phyloP scores from a whole-genome alignment of 2,329 filamentous ascomycete species.

The Trichophaea hybrida region DNA sequence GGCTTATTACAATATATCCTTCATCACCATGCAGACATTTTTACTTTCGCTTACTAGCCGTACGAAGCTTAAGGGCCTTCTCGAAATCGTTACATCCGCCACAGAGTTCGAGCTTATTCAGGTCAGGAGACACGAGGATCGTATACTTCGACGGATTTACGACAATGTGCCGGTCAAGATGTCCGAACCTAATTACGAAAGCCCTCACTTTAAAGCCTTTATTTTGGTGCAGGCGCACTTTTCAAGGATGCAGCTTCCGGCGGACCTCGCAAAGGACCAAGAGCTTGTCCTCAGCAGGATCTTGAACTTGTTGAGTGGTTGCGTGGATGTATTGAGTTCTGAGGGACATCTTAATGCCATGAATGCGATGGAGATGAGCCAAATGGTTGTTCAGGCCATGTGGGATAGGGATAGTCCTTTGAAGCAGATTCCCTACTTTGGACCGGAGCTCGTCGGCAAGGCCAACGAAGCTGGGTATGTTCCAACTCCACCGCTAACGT shows the following conservation, averaged over 20 bases:
- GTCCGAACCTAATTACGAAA: constrained; percentile 69
- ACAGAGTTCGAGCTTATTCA: constrained; percentile 94
- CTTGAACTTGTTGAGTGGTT: constrained; percentile 74
- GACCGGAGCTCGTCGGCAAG: constrained; percentile 64
- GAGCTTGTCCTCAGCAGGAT: constrained; percentile 74
- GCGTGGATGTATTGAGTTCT: constrained; percentile 87
- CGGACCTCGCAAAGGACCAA: constrained; percentile 91
- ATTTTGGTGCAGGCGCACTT: constrained; percentile 96
- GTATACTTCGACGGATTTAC: constrained; percentile 78
- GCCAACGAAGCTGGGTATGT: constrained; percentile 64
- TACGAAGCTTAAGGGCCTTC: constrained; percentile 90
- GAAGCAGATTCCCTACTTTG: constrained; percentile 95
- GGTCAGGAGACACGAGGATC: constrained; percentile 82
- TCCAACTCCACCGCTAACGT: constrained; percentile 3
- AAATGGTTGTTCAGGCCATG: constrained; percentile 98
- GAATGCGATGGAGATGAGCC: constrained; percentile 97
- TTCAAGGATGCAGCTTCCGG: constrained; percentile 87
- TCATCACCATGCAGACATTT: constrained; percentile 98
- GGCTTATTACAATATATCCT: constrained; percentile 98
- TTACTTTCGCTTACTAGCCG: constrained; percentile 73
- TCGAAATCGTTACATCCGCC: constrained; percentile 93
- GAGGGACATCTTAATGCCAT: constrained; percentile 95
- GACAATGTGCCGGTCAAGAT: constrained; percentile 93
- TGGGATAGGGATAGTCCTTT: constrained; percentile 96
- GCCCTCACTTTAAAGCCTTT: constrained; percentile 96